Conservation (phyloP, 345 rosid genomes). For the Hypericum perforatum region DNA sequence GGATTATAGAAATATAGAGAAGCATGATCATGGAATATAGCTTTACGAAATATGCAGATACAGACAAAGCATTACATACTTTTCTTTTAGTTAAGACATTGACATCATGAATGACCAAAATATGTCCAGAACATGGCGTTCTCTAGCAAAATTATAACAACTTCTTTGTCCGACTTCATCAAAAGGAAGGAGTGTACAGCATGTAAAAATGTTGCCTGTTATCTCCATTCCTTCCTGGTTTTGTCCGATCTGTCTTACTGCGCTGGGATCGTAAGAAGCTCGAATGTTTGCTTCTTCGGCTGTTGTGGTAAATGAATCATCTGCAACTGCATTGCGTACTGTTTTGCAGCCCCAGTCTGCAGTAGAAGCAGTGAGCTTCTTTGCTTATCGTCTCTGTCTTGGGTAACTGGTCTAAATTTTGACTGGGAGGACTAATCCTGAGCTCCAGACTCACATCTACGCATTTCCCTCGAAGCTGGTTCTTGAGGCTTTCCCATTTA, state of each 20-base stretch:
- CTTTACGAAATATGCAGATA: too few species aligned
- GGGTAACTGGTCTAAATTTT: conserved; percentile 7
- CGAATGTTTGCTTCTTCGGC: background rate
- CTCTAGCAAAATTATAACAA: too few species aligned
- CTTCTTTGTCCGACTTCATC: too few species aligned
- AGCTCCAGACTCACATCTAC: conserved; percentile 29
- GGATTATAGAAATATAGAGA: background rate
- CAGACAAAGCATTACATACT: too few species aligned
- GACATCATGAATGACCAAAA: too few species aligned
- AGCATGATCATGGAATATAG: background rate
- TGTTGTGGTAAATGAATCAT: background rate
- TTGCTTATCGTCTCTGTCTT: conserved; percentile 8
- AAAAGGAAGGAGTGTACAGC: too few species aligned
- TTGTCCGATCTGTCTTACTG: background rate
- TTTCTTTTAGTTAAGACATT: too few species aligned
- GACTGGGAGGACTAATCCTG: conserved; percentile 21
- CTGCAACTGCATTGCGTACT: conserved; percentile 14
- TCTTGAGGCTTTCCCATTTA: conserved; percentile 9
- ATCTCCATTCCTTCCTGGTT: too few species aligned
- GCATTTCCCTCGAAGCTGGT: conserved; percentile 1
- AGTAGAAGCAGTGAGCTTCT: conserved; percentile 12
- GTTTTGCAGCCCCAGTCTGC: conserved; percentile 18
- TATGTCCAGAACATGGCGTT: too few species aligned
- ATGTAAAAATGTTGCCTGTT: too few species aligned
- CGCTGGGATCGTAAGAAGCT: conserved; percentile 3